A percentile compares a stretch with the other conserved stretches of the same genome.
Conservation (phyloP, 2,329 filamentous ascomycete genomes). For the Akanthomyces uredinophilus region DNA sequence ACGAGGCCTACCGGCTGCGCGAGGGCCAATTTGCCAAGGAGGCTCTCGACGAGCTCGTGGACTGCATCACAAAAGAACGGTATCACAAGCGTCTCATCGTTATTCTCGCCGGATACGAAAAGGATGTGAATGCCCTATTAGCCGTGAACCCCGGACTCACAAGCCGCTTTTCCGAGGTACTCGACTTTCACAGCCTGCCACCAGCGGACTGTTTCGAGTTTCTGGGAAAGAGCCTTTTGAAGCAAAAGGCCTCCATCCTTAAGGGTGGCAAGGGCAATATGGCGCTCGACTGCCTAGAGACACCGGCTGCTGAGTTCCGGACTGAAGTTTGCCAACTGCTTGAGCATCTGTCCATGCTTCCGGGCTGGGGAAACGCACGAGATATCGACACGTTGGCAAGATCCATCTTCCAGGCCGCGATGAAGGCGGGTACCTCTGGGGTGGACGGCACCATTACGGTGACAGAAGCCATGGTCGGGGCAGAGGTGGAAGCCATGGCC, state of each 20-base stretch:
- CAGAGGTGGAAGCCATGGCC: constrained; percentile 22
- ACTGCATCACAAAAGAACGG: constrained; percentile 47
- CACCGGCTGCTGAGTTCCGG: constrained; percentile 13
- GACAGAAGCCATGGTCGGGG: constrained; percentile 15
- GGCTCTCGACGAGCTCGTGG: constrained; percentile 49
- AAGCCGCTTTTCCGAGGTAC: constrained; percentile 58
- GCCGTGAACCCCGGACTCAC: constrained; percentile 56
- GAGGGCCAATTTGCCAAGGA: constrained; percentile 54
- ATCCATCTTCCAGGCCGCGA: constrained; percentile 38
- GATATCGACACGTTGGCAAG: constrained; percentile 54
- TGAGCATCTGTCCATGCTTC: constrained; percentile 32
- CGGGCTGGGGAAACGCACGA: constrained; percentile 58
- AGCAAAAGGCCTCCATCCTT: constrained; percentile 22
- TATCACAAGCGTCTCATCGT: constrained; percentile 58
- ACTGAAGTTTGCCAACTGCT: constrained; percentile 29
- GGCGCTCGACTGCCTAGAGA: constrained; percentile 25
- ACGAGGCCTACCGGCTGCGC: constrained; percentile 63
- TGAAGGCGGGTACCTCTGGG: constrained; percentile 24
- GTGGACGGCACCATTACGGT: constrained; percentile 15
- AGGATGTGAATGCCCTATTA: constrained; percentile 61
- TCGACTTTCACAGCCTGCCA: constrained; percentile 49
- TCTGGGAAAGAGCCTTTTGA: constrained; percentile 34
- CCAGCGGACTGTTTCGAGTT: constrained; percentile 35
- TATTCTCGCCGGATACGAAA: constrained; percentile 64
- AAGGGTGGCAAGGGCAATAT: constrained; percentile 18